phyloP scores from a whole-genome alignment of 2,329 filamentous ascomycete species.

The Elsinoe necatrix region DNA sequence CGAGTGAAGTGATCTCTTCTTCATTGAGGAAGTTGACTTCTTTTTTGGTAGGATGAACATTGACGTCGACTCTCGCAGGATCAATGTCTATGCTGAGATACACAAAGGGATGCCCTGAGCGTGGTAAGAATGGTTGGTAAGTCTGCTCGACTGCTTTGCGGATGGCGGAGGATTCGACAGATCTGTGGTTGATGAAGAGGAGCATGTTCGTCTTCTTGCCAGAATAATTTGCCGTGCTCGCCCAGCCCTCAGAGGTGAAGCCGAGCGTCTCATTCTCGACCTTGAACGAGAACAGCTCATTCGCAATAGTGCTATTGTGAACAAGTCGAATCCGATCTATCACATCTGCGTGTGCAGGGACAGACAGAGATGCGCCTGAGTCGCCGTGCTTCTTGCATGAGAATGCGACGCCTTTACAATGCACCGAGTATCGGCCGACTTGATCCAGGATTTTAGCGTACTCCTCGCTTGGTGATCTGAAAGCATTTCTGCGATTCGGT shows the following conservation, averaged over 20 bases:
- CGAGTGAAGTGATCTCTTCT: slow-evolving; percentile 82
- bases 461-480: slow-evolving; percentile 85
- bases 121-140: slow-evolving; percentile 79
- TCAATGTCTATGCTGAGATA: slow-evolving; percentile 92
- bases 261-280: slow-evolving; percentile 68
- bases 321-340: slow-evolving; percentile 85
- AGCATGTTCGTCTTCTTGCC: slow-evolving; percentile 81
- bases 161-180: slow-evolving; percentile 80
- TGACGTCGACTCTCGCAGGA: slow-evolving; percentile 86
- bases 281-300: slow-evolving; percentile 73
- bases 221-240: slow-evolving; percentile 90
- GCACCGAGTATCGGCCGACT: slow-evolving; percentile 85
- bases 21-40: slow-evolving; percentile 98
- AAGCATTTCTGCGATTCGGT: slow-evolving; percentile 76
- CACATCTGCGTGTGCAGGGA: slow-evolving; percentile 62
- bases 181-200: slow-evolving; percentile 92
- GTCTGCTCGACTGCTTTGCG: slow-evolving; percentile 88
- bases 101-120: slow-evolving; percentile 86
- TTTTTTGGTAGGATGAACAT: slow-evolving; percentile 92
- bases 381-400: slow-evolving; percentile 96
- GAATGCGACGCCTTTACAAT: slow-evolving; percentile 85
- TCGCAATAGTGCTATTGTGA: slow-evolving; percentile 73
- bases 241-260: slow-evolving; percentile 71
- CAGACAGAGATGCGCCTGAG: slow-evolving; percentile 69
- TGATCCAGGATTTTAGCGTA: slow-evolving; percentile 97